Evolutionary conservation across 352 stramenopile genomes (phyloP), one percentile per base, ranked within the genome.

Genomic region (Saprolegnia parasitica): DNA sequence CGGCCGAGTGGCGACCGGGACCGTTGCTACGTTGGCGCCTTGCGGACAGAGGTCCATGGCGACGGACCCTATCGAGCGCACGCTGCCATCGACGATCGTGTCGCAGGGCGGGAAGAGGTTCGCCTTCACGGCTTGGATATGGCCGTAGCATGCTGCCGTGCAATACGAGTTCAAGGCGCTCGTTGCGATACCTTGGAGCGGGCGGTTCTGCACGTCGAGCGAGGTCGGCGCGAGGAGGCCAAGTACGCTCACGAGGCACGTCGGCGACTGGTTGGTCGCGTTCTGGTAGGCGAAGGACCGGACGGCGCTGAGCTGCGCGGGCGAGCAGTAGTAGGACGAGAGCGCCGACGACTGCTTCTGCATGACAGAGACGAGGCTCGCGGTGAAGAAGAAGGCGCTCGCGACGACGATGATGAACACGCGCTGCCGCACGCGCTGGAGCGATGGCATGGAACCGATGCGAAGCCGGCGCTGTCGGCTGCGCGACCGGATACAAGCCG

Each of bases 191-290:
- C 42, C 42, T 23, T 46, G 20, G 29, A 70, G 10, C 8, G 63
- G 63, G 23, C 63, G 63, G 42, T 70, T 70, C n/a, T 42, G 42
- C 20, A 70, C 63, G 47, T 70, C 63, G 9, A 70, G 20, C 1
- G 47, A 2, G 20, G 26, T 61, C 20, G 63, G 50, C 24, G 55
- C 16, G 32, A 70, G 35, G 4, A 39, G n/a, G 10, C 45, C 37
- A 70, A 70, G 42, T 8, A 52, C 8, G 21, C 32, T 16, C n/a
- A 21, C 1, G 16, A 49, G 6, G 16, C 32, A 49, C 63, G 50
- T 10, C 20, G 23, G 21, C n/a, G 15, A 20, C n/a, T 15, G 32
- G 42, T 52, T 47, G 47, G 23, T 32, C 10, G 32, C n/a, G 21
- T 18, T 21, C 20, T 20, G 15, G 35, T 20, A n/a, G 3, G 16